Conservation (phyloP, 2,329 filamentous ascomycete species). For the Diaporthe helianthi region DNA sequence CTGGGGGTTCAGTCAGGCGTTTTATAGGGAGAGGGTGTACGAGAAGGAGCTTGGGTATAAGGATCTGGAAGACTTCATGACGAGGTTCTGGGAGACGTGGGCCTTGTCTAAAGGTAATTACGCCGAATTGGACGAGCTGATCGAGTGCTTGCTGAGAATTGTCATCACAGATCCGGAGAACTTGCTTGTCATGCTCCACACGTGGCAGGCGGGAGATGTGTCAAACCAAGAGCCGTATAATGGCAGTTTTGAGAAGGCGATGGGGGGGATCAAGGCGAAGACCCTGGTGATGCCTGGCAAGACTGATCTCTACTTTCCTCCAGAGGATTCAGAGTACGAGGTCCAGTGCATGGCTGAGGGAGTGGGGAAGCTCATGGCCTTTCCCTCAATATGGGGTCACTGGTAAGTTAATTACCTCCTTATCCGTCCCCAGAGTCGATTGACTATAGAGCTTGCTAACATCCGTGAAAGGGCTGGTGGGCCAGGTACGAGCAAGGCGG, state of each 20-base stretch:
- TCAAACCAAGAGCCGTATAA: slow-evolving; percentile 73
- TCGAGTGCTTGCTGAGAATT: neutral
- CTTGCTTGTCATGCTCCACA: slow-evolving; percentile 60
- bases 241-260: slow-evolving; percentile 68
- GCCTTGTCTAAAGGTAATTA: slow-evolving; percentile 46
- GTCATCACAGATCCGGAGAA: slow-evolving; percentile 36
- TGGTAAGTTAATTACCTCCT: slow-evolving; percentile 38
- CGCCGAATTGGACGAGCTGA: neutral
- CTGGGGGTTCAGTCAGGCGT: slow-evolving; percentile 82
- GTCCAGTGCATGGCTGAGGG: slow-evolving; percentile 53
- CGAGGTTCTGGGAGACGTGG: slow-evolving; percentile 79
- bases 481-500: slow-evolving; percentile 69
- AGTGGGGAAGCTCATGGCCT: slow-evolving; percentile 39
- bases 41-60: slow-evolving; percentile 68
- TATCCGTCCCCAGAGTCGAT: neutral
- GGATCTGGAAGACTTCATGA: slow-evolving; percentile 75
- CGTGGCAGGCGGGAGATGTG: slow-evolving; percentile 78
- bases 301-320: slow-evolving; percentile 83
- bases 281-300: slow-evolving; percentile 73
- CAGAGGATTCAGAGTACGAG: slow-evolving; percentile 80
- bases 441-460: neutral
- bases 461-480: slow-evolving; percentile 58
- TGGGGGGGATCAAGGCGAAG: slow-evolving; percentile 75
- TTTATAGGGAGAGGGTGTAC: slow-evolving; percentile 76
- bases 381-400: slow-evolving; percentile 44